Evolutionary conservation across 2,329 filamentous ascomycete genomes (phyloP).

Genomic region (Fusarium praegraminearum): DNA sequence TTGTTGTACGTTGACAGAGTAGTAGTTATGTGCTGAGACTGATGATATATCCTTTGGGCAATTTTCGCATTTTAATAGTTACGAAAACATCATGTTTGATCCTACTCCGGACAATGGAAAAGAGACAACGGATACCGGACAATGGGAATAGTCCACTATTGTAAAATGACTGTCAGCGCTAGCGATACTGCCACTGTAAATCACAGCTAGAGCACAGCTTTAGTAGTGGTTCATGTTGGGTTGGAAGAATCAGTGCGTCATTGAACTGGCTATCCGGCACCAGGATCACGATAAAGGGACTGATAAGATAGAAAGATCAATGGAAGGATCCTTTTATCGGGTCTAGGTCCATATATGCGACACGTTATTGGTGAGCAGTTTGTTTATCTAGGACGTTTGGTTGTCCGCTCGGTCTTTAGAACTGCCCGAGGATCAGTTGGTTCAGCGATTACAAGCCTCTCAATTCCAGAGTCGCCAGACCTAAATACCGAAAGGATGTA

Average conservation of each 20-base stretch:
- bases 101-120: conserved; percentile 9
- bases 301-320: background rate
- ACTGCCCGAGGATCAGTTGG: conserved; percentile 7
- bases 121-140: conserved; percentile 16
- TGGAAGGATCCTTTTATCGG: background rate
- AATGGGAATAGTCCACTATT: conserved; percentile 9
- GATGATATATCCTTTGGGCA: no score
- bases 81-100: background rate
- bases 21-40: background rate
- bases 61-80: background rate
- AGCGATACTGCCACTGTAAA: background rate
- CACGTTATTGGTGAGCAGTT: background rate
- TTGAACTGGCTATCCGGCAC: conserved; percentile 8
- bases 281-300: background rate
- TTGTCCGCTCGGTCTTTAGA: background rate
- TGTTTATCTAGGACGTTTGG: background rate
- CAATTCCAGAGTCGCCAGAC: background rate
- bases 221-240: background rate
- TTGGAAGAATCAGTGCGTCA: conserved; percentile 8
- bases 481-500: background rate
- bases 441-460: background rate
- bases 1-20: background rate
- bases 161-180: background rate
- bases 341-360: background rate
- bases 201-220: no score